These are phyloP conservation scores for Lachancea waltii DNA, from an alignment of 805 yeast genomes.

Conservation along the genomic window DNA sequence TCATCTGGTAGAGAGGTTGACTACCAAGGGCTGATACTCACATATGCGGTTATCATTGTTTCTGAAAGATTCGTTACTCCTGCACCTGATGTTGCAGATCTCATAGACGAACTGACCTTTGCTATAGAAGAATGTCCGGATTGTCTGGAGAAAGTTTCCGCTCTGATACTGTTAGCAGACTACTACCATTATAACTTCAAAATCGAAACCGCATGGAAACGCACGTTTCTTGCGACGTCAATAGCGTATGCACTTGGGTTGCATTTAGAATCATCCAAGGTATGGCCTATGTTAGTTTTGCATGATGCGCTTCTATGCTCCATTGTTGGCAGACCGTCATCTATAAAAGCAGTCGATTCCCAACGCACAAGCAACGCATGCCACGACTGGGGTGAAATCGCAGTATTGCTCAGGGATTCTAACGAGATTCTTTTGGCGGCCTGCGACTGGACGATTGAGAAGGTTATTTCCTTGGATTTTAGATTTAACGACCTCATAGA, in stretches of 20 bases:
- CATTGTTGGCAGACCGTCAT: slow-evolving; percentile 12
- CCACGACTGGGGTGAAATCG: slow-evolving; percentile 13
- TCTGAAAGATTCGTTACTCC: slow-evolving; percentile 9
- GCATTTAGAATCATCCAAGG: slow-evolving; percentile 10
- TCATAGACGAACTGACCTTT: slow-evolving; percentile 7
- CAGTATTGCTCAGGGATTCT: slow-evolving; percentile 9
- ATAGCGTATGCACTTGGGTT: slow-evolving; percentile 13
- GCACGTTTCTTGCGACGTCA: slow-evolving; percentile 12
- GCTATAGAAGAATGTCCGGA: slow-evolving; percentile 11
- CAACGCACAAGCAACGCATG: slow-evolving; percentile 7
- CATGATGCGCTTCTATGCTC: slow-evolving; percentile 13
- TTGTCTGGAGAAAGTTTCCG: slow-evolving; percentile 12
- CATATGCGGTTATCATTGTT: slow-evolving; percentile 8
- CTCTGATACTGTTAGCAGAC: slow-evolving; percentile 12
- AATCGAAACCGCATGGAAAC: slow-evolving; percentile 14
- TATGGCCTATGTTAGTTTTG: slow-evolving; percentile 13
- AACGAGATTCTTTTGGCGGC: slow-evolving; percentile 9
- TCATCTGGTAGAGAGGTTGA: slow-evolving; percentile 4
- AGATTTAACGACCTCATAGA: slow-evolving; percentile 10
- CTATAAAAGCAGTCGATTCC: slow-evolving; percentile 9
- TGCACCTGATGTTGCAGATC: slow-evolving; percentile 9
- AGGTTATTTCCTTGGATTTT: slow-evolving; percentile 10
- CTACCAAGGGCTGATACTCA: slow-evolving; percentile 8
- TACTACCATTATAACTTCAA: slow-evolving; percentile 12
- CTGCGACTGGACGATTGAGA: slow-evolving; percentile 8